These are phyloP conservation scores for Penicillium cinerascens DNA, from an alignment of 495 filamentous ascomycete genomes.

Conservation along the genomic window DNA sequence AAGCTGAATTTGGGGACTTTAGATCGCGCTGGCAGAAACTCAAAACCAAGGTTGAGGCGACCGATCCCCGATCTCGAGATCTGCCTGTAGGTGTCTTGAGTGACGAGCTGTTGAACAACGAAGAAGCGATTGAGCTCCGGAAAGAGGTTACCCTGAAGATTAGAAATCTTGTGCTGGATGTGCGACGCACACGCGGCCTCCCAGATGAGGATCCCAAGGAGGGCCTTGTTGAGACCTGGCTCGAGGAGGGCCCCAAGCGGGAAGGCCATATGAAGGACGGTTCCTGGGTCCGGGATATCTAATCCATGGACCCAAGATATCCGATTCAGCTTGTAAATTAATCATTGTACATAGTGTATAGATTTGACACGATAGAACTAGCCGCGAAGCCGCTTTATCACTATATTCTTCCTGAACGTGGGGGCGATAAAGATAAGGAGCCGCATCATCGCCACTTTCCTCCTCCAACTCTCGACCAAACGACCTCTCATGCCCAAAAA, in stretches of 20 bases:
- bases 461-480: conserved; percentile 1
- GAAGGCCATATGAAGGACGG: conserved; percentile 63
- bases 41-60: conserved; percentile 43
- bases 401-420: background rate
- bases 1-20: conserved; percentile 59
- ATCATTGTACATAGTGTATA: conserved; percentile 22
- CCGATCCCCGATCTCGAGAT: conserved; percentile 27
- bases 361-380: conserved; percentile 9
- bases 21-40: conserved; percentile 65
- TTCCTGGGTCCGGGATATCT: conserved; percentile 60
- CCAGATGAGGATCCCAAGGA: conserved; percentile 76
- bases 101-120: conserved; percentile 64
- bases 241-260: conserved; percentile 48
- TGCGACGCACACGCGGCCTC: conserved; percentile 65
- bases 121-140: conserved; percentile 72
- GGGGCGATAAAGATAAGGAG: conserved; percentile 13
- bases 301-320: conserved; percentile 56
- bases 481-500: conserved; percentile 46
- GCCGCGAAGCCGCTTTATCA: background rate
- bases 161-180: conserved; percentile 71
- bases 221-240: conserved; percentile 62
- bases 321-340: conserved; percentile 28
- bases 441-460: conserved; percentile 3
- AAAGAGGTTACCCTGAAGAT: conserved; percentile 78
- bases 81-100: conserved; percentile 58